Conservation (phyloP, 352 stramenopile genomes). For the Phytophthora meadii region DNA sequence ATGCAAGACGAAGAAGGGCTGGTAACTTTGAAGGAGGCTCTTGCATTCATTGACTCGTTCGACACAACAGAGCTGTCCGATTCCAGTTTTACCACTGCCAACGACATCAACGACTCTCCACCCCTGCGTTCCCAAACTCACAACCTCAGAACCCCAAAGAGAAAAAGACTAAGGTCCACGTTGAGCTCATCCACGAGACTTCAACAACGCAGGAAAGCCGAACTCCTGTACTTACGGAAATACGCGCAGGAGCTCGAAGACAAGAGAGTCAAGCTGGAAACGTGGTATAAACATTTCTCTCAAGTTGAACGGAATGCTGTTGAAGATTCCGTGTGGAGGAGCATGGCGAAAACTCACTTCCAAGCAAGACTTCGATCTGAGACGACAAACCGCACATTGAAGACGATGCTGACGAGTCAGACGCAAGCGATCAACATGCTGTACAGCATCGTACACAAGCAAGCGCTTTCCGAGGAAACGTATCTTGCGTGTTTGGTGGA, state of each 20-base stretch:
- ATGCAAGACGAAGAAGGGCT: neutral
- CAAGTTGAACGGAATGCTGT: too few species aligned
- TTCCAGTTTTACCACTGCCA: neutral
- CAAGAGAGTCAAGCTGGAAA: too few species aligned
- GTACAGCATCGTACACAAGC: neutral
- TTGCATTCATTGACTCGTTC: neutral
- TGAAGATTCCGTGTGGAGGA: neutral
- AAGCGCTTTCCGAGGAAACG: neutral
- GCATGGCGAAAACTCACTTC: neutral
- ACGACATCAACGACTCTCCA: too few species aligned
- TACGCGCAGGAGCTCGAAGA: conserved; percentile 10
- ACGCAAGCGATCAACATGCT: neutral
- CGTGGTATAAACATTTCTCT: neutral
- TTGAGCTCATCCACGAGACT: conserved; percentile 17
- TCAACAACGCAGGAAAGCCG: conserved; percentile 8
- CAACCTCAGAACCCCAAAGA: too few species aligned
- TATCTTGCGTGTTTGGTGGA: too few species aligned
- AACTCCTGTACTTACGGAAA: conserved; percentile 7
- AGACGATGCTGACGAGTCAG: neutral
- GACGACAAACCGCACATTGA: conserved; percentile 5
- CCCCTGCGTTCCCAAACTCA: too few species aligned
- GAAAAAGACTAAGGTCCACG: neutral
- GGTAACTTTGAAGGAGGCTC: neutral
- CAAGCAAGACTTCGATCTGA: conserved; percentile 7
- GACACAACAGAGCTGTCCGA: neutral